These are phyloP conservation scores for Nakaseomyces nivariensis DNA, from an alignment of 1,139 yeast species.

Conservation along the genomic window DNA sequence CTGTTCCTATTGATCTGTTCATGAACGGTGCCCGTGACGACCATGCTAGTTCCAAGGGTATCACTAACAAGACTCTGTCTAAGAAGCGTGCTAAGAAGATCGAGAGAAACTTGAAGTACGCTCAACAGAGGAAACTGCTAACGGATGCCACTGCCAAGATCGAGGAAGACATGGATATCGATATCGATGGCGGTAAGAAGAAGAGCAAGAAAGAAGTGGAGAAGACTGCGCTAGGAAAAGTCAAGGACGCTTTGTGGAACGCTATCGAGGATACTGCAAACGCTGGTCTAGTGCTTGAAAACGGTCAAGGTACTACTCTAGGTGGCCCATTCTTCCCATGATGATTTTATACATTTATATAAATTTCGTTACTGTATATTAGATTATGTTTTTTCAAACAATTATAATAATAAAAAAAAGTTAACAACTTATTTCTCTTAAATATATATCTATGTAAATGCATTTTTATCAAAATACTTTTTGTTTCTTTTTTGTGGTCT, in stretches of 20 bases:
- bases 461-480: background rate
- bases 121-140: constrained; percentile 44
- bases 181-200: constrained; percentile 35
- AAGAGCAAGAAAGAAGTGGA: constrained; percentile 24
- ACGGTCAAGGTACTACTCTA: constrained; percentile 72
- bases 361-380: constrained; percentile 2
- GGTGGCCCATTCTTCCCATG: constrained; percentile 49
- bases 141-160: constrained; percentile 40
- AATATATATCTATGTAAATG: too few relatives aligned
- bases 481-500: background rate
- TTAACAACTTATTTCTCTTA: too few relatives aligned
- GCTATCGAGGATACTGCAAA: constrained; percentile 47
- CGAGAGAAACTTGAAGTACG: constrained; percentile 68
- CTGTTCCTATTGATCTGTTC: constrained; percentile 58
- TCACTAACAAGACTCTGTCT: constrained; percentile 56
- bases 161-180: constrained; percentile 39
- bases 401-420: too few relatives aligned
- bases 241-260: constrained; percentile 60
- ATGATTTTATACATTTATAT: background rate
- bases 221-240: constrained; percentile 36
- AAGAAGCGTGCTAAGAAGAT: constrained; percentile 76
- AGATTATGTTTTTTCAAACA: background rate
- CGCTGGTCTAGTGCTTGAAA: constrained; percentile 37
- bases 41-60: constrained; percentile 13
- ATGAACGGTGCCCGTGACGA: constrained; percentile 30